Evolutionary conservation across 2,329 filamentous ascomycete species (phyloP), one percentile per base, ranked within the genome.

Genomic region (Cytospora chrysosperma): DNA sequence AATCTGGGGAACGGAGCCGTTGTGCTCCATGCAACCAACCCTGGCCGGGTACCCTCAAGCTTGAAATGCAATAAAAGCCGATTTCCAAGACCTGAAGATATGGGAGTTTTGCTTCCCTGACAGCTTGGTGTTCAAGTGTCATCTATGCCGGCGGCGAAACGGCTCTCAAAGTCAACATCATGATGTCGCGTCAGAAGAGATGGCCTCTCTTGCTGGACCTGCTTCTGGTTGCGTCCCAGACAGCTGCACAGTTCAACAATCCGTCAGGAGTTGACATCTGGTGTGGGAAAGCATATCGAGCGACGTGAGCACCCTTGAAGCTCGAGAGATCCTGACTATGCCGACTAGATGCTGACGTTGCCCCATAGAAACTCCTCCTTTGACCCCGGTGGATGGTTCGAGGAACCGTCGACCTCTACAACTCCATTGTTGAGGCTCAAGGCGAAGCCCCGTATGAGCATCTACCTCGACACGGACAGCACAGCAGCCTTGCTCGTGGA

Each of bases 331-430:
- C 47, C 21, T 34, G n/a, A 51, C 24, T 37, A 37, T 15, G 8
- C 34, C 13, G 4, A 47, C 9, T 21, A 9, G 9, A 21, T 21
- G 7, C 19, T 47, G 40, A 47, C 34, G 3, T 19, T 15, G 2
- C 8, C 15, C 8, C 7, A 52, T 30, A 81, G 80, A 55, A 77
- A 80, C 62, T 73, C 76, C 4, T 77, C 79, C 1, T 77, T 80
- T 66, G 71, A 82, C 65, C 82, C 81, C 0, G 80, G 79, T 37
- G 82, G 82, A 24, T 74, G 75, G 69, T 74, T 84, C 7, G 67
- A 75, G 9, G 72, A 75, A 34, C 81, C 82, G 13, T 40, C 65
- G 9, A 66, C 63, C 26, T 76, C 77, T 24, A 54, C 69, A 4
- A 68, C 68, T n/a, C 74, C 75, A 5, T 67, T 80, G 49, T 71